A percentile compares a stretch with the other conserved stretches of the same genome.
Evolutionary conservation across 2,329 filamentous ascomycete species (phyloP).

Genomic region (Penicillium rolfsii): DNA sequence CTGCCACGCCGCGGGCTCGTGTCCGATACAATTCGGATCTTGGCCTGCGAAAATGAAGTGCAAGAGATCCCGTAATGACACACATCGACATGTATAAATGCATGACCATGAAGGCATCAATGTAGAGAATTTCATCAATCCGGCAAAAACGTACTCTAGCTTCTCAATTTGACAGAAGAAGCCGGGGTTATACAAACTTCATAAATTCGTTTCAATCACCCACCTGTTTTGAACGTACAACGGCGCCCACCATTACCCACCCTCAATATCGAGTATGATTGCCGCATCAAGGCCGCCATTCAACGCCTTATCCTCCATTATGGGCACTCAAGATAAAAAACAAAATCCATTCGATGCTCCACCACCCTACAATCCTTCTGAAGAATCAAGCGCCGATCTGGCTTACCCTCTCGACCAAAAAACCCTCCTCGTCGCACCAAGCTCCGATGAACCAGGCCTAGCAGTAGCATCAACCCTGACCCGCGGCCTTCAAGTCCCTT

Average conservation of each 20-base stretch:
- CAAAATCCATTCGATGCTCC: slow-evolving; percentile 1
- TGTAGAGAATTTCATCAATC: neutral
- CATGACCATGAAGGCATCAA: neutral
- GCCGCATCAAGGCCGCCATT: neutral
- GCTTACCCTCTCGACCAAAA: slow-evolving; percentile 10
- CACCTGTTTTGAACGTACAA: neutral
- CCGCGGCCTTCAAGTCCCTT: slow-evolving; percentile 38
- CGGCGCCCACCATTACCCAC: too few species aligned
- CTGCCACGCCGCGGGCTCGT: slow-evolving; percentile 3
- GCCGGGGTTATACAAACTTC: neutral
- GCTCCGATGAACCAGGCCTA: slow-evolving; percentile 25
- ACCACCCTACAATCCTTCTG: slow-evolving; percentile 16
- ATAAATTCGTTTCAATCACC: neutral
- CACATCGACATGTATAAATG: neutral
- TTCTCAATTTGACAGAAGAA: neutral
- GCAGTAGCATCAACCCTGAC: slow-evolving; percentile 23
- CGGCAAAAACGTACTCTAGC: neutral
- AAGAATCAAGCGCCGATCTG: neutral
- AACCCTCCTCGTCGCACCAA: slow-evolving; percentile 20
- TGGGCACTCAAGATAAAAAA: neutral
- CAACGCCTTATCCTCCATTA: neutral
- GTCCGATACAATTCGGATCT: neutral
- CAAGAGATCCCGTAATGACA: too few species aligned
- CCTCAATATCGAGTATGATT: neutral
- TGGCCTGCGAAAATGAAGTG: neutral